phyloP scores from a whole-genome alignment of 495 filamentous ascomycete genomes.

The Gamarada debralockiae region DNA sequence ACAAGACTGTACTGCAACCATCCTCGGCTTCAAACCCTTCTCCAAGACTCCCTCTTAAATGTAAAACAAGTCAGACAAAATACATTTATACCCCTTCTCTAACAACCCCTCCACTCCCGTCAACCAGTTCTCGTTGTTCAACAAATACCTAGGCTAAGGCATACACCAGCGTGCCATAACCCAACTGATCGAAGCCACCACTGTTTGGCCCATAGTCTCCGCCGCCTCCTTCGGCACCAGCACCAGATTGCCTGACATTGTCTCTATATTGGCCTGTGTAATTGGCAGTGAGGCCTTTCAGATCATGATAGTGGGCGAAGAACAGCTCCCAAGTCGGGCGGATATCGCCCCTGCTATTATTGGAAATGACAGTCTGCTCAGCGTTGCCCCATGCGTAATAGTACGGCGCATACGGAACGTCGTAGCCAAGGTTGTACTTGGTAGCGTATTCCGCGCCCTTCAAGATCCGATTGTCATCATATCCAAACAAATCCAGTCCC shows the following conservation, averaged over 20 bases:
- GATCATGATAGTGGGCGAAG: slow-evolving; percentile 34
- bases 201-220: slow-evolving; percentile 33
- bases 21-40: too few species aligned
- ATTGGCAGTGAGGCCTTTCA: slow-evolving; percentile 31
- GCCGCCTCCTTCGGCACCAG: slow-evolving; percentile 25
- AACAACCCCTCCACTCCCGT: too few species aligned
- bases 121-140: too few species aligned
- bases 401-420: slow-evolving; percentile 40
- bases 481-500: slow-evolving; percentile 36
- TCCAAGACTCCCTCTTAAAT: too few species aligned
- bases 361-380: slow-evolving; percentile 30
- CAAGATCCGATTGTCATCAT: slow-evolving; percentile 32
- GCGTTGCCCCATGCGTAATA: slow-evolving; percentile 33
- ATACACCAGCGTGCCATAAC: slow-evolving; percentile 35
- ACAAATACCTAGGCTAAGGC: too few species aligned
- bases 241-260: slow-evolving; percentile 14
- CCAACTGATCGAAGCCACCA: slow-evolving; percentile 35
- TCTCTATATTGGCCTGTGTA: slow-evolving; percentile 34
- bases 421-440: slow-evolving; percentile 39
- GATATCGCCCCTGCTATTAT: slow-evolving; percentile 26
- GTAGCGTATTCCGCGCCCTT: slow-evolving; percentile 37
- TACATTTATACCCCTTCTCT: too few species aligned
- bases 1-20: too few species aligned
- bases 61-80: too few species aligned
- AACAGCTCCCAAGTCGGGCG: slow-evolving; percentile 38